A percentile compares a stretch with the other conserved stretches of the same genome.
Conservation (phyloP, 225 moss, liverwort and hornwort genomes). For the Polytrichum formosum region DNA sequence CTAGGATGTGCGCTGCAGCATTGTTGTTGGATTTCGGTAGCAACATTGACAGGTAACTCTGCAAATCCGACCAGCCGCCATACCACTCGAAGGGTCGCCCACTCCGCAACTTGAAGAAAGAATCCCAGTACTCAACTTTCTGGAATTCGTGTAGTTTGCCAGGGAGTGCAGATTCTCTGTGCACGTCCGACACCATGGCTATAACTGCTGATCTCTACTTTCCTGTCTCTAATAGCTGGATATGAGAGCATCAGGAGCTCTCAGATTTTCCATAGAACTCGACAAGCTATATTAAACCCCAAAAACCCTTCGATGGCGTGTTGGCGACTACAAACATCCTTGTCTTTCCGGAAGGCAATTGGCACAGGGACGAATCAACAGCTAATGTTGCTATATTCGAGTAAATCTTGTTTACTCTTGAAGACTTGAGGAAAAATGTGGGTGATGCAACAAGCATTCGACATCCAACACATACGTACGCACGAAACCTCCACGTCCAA, state of each 20-base stretch:
- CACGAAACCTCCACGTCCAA: not conserved
- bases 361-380: not conserved
- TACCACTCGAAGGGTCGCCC: constrained; percentile 74
- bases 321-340: not conserved
- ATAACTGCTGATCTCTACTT: not conserved
- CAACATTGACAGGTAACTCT: constrained; percentile 41
- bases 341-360: not conserved
- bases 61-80: constrained; percentile 70
- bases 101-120: constrained; percentile 50
- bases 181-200: constrained; percentile 15
- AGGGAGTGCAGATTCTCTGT: constrained; percentile 20
- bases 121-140: constrained; percentile 62
- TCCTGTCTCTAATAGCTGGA: not conserved
- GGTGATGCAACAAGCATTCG: not conserved
- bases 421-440: too few relatives aligned
- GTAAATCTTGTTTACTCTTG: too few relatives aligned
- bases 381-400: too few relatives aligned
- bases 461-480: not conserved
- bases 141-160: constrained; percentile 33
- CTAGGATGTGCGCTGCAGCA: constrained; percentile 31
- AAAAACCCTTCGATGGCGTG: not conserved
- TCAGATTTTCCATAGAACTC: too few relatives aligned
- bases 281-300: too few relatives aligned
- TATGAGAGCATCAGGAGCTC: not conserved
- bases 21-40: constrained; percentile 12